phyloP scores from a whole-genome alignment of 306 rosid species.

The Inga laurina region DNA sequence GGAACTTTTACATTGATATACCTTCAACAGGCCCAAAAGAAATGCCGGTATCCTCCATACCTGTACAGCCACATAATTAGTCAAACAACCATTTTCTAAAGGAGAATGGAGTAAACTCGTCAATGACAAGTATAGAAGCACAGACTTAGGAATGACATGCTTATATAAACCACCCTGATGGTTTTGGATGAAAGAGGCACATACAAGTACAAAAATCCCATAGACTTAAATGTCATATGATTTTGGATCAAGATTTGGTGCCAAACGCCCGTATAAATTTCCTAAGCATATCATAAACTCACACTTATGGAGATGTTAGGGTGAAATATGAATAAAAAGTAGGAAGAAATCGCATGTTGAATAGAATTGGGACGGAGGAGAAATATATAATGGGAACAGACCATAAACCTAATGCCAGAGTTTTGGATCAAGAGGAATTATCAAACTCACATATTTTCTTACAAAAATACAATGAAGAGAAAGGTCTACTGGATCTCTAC shows the following conservation, averaged over 20 bases:
- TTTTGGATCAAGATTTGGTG: neutral
- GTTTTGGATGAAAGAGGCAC: neutral
- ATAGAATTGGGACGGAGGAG: neutral
- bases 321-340: neutral
- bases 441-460: neutral
- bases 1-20: constrained; percentile 39
- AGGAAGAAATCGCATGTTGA: neutral
- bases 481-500: neutral
- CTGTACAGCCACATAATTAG: constrained; percentile 50
- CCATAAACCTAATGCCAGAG: neutral
- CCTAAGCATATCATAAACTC: neutral
- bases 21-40: constrained; percentile 96
- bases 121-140: constrained; percentile 17
- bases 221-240: neutral
- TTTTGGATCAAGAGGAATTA: neutral
- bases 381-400: neutral
- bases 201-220: neutral
- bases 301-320: neutral
- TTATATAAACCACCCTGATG: neutral
- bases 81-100: constrained; percentile 31
- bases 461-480: neutral
- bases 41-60: constrained; percentile 80
- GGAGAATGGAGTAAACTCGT: constrained; percentile 5
- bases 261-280: neutral
- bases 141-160: constrained; percentile 8